Evolutionary conservation across 2,329 filamentous ascomycete species (phyloP).

Genomic region (Scytalidium lignicola): DNA sequence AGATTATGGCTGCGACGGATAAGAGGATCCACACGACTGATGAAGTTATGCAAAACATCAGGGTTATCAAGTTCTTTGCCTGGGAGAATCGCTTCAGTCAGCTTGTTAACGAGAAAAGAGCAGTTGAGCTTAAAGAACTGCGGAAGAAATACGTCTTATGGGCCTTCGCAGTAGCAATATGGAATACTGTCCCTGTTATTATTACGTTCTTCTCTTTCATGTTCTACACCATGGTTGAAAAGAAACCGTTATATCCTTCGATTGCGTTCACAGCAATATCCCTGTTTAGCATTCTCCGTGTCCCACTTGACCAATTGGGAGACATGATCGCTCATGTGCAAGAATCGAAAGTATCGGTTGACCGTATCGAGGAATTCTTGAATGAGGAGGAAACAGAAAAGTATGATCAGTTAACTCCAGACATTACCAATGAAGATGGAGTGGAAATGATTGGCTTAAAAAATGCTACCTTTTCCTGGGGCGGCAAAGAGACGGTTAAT

Average conservation of each 20-base stretch:
- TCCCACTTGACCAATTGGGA: slow-evolving; percentile 90
- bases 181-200: slow-evolving; percentile 91
- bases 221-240: slow-evolving; percentile 84
- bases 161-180: slow-evolving; percentile 86
- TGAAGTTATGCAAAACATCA: slow-evolving; percentile 93
- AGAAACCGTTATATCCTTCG: slow-evolving; percentile 84
- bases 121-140: slow-evolving; percentile 70
- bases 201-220: slow-evolving; percentile 97
- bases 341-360: slow-evolving; percentile 93
- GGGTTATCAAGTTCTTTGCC: slow-evolving; percentile 98
- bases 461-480: slow-evolving; percentile 85
- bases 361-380: slow-evolving; percentile 92
- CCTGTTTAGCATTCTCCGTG: slow-evolving; percentile 87
- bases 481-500: slow-evolving; percentile 57
- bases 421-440: slow-evolving; percentile 63
- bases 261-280: slow-evolving; percentile 95
- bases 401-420: slow-evolving; percentile 73
- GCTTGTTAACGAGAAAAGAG: slow-evolving; percentile 84
- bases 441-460: slow-evolving; percentile 78
- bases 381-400: slow-evolving; percentile 95
- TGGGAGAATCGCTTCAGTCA: slow-evolving; percentile 91
- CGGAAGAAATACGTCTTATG: slow-evolving; percentile 84
- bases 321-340: slow-evolving; percentile 99
- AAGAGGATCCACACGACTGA: slow-evolving; percentile 95
- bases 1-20: slow-evolving; percentile 88